phyloP scores from a whole-genome alignment of 78 protist genomes.

The Diacronema lutheri region DNA sequence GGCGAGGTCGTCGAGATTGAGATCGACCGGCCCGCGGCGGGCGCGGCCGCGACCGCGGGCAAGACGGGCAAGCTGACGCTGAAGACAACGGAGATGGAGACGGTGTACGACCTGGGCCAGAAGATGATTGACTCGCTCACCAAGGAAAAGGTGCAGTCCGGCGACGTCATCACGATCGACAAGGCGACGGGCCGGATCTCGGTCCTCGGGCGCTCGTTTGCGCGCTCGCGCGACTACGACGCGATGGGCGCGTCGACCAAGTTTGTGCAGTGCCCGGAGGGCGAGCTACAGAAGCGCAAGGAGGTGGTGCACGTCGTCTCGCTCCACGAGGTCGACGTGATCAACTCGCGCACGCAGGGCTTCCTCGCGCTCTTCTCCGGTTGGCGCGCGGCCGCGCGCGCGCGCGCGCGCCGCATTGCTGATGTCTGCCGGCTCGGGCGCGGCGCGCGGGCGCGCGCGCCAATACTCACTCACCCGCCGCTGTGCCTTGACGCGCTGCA shows the following conservation, averaged over 20 bases:
- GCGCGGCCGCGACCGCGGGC: constrained; percentile 29
- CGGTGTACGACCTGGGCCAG: constrained; percentile 95
- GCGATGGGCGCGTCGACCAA: constrained; percentile 71
- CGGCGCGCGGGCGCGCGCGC: no score
- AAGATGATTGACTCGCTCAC: constrained; percentile 97
- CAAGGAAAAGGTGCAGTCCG: constrained; percentile 86
- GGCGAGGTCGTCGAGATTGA: constrained; percentile 97
- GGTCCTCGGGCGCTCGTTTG: constrained; percentile 90
- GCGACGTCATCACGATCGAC: constrained; percentile 96
- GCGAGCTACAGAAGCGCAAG: constrained; percentile 91
- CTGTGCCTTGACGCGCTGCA: constrained; percentile 91
- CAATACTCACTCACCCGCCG: no score
- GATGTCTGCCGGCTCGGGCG: no score
- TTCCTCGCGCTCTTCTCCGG: constrained; percentile 51
- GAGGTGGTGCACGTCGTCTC: constrained; percentile 92
- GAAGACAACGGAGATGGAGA: constrained; percentile 99
- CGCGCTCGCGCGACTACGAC: constrained; percentile 88
- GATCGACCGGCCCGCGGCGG: constrained; percentile 64
- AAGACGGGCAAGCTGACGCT: constrained; percentile 93
- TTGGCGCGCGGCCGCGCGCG: no score
- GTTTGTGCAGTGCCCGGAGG: constrained; percentile 90
- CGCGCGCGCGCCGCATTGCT: no score
- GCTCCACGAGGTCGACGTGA: constrained; percentile 98
- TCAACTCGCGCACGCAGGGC: constrained; percentile 84
- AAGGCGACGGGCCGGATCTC: constrained; percentile 94